Percentiles rank a stretch among this genome's conserved stretches.
Conservation (phyloP, 169 alveolate genomes). For the Plasmodium malariae region DNA sequence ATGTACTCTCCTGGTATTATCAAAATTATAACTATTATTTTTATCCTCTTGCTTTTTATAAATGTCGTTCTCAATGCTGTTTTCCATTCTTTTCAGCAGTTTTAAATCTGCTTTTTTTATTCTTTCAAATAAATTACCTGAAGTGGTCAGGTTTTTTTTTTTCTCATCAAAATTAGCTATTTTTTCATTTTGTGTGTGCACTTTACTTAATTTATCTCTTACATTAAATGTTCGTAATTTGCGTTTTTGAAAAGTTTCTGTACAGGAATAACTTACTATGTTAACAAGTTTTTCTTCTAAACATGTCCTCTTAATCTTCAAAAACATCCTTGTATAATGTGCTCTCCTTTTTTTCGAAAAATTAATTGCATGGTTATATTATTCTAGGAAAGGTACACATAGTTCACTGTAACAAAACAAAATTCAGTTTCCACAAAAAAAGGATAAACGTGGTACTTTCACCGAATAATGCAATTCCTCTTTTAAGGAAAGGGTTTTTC, state of each 20-base stretch:
- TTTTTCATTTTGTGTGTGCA: constrained; percentile 46
- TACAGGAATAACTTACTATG: neutral
- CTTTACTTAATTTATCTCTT: constrained; percentile 1
- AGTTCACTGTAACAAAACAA: neutral
- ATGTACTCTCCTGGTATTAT: neutral
- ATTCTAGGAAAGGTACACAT: neutral
- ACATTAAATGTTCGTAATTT: constrained; percentile 20
- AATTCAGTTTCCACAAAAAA: neutral
- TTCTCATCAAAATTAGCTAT: constrained; percentile 7
- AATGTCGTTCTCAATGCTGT: neutral
- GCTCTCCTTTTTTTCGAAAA: neutral
- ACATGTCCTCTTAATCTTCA: constrained; percentile 13
- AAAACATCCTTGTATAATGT: constrained; percentile 17
- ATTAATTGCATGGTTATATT: neutral
- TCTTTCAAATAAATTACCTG: constrained; percentile 60
- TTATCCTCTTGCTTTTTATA: neutral
- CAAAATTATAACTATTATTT: neutral
- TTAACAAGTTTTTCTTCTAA: constrained; percentile 4
- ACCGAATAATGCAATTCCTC: neutral
- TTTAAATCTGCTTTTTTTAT: constrained; percentile 25
- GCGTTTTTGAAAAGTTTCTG: constrained; percentile 11
- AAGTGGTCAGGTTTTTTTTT: constrained; percentile 23
- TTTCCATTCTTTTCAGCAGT: neutral
- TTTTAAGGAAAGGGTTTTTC: too few species aligned
- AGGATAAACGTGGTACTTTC: neutral